Evolutionary conservation across 176 grass and related monocot genomes (phyloP), one percentile per base, ranked within the genome.

Genomic region (Phoenix dactylifera): DNA sequence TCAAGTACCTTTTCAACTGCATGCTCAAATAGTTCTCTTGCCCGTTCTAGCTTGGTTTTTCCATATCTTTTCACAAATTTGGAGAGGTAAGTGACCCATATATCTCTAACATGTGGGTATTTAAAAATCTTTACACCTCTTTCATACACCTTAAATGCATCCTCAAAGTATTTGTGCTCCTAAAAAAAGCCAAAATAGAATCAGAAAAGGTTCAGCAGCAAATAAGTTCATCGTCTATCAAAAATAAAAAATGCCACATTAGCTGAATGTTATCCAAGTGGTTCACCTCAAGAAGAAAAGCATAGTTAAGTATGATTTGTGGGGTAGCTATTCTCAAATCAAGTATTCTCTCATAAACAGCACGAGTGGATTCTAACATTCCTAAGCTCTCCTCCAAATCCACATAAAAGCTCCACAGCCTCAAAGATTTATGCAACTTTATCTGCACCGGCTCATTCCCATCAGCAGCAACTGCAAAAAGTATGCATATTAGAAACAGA

Each of bases 71-170:
- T 77, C 61, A 93, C 88, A 59, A 93, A 93, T 60, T 88, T 93
- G 35, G 84, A 75, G 50, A 93, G 88, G 55, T 88, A 88, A 18
- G 84, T 87, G 17, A 93, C 76, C 88, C 88, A 93, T 28, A 93
- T 88, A 67, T 83, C 73, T 58, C 77, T 87, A 72, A 93, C 88
- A 24, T 93, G 88, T 6, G 84, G 88, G 59, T 88, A 93, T 49
- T 93, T 93, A 39, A 93, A 93, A 68, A 93, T 88, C 60, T 93
- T 93, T 50, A 93, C 88, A 5, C 88, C 88, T 65, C 88, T 80
- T 71, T 93, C 88, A 84, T 78, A 87, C 60, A 93, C 88, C 69
- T 93, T 84, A 74, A 93, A 93, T 76, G 83, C 83, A 76, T 93
- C 88, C 70, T 93, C 88, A 9, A 88, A 93, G 79, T 87, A 93